These are phyloP conservation scores for Thuidium tamariscinum DNA, from an alignment of 225 moss, liverwort and hornwort species.

Conservation along the genomic window DNA sequence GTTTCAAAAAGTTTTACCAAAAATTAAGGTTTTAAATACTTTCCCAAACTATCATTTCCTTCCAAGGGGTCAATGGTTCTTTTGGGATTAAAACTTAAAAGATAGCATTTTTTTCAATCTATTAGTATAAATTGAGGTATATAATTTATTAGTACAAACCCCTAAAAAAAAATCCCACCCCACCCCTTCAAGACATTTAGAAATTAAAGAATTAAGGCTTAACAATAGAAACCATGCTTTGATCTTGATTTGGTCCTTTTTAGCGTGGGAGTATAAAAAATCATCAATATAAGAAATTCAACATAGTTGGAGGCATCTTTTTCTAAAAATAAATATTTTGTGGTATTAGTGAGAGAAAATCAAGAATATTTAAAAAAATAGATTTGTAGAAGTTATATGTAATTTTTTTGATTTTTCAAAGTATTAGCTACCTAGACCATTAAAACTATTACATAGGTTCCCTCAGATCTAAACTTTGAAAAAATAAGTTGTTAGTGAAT, in stretches of 20 bases:
- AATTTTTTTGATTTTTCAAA: too few species aligned
- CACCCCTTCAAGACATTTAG: neutral
- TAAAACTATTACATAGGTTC: too few species aligned
- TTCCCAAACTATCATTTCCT: neutral
- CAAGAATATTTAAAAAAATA: too few species aligned
- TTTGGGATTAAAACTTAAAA: neutral
- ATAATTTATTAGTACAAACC: neutral
- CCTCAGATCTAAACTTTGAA: too few species aligned
- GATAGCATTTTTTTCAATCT: neutral
- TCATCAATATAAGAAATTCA: too few species aligned
- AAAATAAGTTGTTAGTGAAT: too few species aligned
- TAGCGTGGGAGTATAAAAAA: too few species aligned
- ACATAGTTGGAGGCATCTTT: too few species aligned
- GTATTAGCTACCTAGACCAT: too few species aligned
- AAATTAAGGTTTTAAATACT: neutral
- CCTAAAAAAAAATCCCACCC: neutral
- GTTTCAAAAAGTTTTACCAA: neutral
- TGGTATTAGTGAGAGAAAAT: too few species aligned
- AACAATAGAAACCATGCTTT: neutral
- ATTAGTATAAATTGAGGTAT: neutral
- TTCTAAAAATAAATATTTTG: too few species aligned
- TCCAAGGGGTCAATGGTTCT: fast-evolving
- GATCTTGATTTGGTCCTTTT: neutral
- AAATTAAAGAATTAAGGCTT: neutral
- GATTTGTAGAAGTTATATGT: too few species aligned